Evolutionary conservation across 2,329 filamentous ascomycete genomes (phyloP).

Genomic region (Alternaria sp.): DNA sequence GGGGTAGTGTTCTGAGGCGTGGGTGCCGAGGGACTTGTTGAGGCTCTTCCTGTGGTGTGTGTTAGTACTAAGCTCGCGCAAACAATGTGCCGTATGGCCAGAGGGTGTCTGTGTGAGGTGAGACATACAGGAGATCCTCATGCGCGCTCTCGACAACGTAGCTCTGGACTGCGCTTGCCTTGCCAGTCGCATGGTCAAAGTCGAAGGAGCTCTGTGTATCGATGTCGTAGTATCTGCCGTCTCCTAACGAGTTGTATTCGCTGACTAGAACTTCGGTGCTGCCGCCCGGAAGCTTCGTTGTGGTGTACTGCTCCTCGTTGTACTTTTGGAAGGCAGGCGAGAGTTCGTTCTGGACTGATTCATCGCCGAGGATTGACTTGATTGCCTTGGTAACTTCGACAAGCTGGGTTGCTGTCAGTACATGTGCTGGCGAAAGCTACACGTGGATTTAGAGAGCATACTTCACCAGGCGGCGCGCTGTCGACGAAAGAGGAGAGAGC

Average conservation of each 20-base stretch:
- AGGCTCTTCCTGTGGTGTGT: slow-evolving; percentile 73
- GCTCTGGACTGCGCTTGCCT: slow-evolving; percentile 83
- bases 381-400: slow-evolving; percentile 92
- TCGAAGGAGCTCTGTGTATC: slow-evolving; percentile 87
- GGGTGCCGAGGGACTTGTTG: slow-evolving; percentile 75
- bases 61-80: neutral
- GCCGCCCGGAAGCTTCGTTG: slow-evolving; percentile 87
- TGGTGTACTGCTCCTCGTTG: slow-evolving; percentile 92
- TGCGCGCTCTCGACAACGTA: slow-evolving; percentile 79
- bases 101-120: neutral
- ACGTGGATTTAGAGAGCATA: slow-evolving; percentile 54
- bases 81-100: neutral
- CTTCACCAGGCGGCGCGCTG: slow-evolving; percentile 95
- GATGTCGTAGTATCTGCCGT: slow-evolving; percentile 87
- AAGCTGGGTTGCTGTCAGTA: slow-evolving; percentile 65
- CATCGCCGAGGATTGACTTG: slow-evolving; percentile 79
- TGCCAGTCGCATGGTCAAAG: slow-evolving; percentile 86
- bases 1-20: slow-evolving; percentile 89
- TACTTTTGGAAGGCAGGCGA: slow-evolving; percentile 89
- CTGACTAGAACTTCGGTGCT: slow-evolving; percentile 84
- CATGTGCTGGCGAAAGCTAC: neutral
- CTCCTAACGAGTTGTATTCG: slow-evolving; percentile 81
- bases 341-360: slow-evolving; percentile 74
- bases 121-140: slow-evolving; percentile 77
- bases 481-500: slow-evolving; percentile 80